Evolutionary conservation across 1,139 yeast species (phyloP).

Genomic region (Suhomyces anneliseae): DNA sequence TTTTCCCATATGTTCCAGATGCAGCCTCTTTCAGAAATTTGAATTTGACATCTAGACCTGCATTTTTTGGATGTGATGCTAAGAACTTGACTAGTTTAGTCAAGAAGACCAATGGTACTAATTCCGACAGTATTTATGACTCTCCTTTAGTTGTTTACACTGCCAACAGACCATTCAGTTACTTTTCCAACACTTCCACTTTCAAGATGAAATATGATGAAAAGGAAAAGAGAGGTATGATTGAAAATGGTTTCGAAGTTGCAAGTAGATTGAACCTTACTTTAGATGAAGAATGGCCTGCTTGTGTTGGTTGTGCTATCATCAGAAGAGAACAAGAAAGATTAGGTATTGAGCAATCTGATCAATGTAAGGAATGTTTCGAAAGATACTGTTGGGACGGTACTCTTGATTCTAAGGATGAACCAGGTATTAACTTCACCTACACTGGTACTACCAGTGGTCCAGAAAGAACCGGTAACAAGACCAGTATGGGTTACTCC

Average conservation of each 20-base stretch:
- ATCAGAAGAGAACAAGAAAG: slow-evolving; percentile 46
- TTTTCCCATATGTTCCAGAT: slow-evolving; percentile 42
- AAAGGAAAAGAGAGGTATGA: slow-evolving; percentile 36
- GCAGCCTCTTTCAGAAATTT: slow-evolving; percentile 30
- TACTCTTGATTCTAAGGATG: slow-evolving; percentile 9
- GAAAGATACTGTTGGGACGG: slow-evolving; percentile 47
- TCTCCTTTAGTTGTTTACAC: slow-evolving; percentile 42
- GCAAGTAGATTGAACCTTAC: slow-evolving; percentile 31
- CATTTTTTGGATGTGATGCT: slow-evolving; percentile 48
- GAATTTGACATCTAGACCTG: slow-evolving; percentile 43
- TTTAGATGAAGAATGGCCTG: slow-evolving; percentile 38
- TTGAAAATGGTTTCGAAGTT: slow-evolving; percentile 37
- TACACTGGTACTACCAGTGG: slow-evolving; percentile 46
- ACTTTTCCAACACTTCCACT: slow-evolving; percentile 38
- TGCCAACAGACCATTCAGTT: slow-evolving; percentile 43
- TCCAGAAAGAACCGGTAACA: slow-evolving; percentile 22
- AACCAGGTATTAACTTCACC: slow-evolving; percentile 40
- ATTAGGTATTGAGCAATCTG: slow-evolving; percentile 36
- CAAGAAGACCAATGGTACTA: slow-evolving; percentile 13
- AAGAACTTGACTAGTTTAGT: slow-evolving; percentile 35
- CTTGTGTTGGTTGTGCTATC: slow-evolving; percentile 46
- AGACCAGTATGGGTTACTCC: slow-evolving; percentile 4
- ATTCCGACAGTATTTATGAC: slow-evolving; percentile 17
- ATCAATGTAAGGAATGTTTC: slow-evolving; percentile 42
- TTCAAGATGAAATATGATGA: slow-evolving; percentile 35